Evolutionary conservation across 202 grass and related monocot species (phyloP), one percentile per base, ranked within the genome.

Genomic region (Elaeis oleifera): DNA sequence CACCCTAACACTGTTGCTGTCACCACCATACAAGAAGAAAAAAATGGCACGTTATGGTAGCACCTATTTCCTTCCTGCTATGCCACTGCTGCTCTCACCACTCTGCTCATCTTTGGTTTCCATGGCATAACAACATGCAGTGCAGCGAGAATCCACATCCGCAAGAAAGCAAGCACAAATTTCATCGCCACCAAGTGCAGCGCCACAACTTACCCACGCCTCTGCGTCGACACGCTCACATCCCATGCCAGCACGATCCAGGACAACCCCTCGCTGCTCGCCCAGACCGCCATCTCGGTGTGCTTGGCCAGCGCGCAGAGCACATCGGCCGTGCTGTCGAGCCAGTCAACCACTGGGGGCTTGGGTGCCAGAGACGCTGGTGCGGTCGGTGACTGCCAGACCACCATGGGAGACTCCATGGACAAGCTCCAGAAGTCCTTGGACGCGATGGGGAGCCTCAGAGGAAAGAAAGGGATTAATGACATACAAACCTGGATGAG

Each of bases 401-500:
- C 32, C 7, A 57, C 50, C 24, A 72, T 82, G 50, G 73, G 18
- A 20, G 73, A 76, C 51, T 77, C 67, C 3, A 55, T 72, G 26
- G 50, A 44, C 17, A 55, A 66, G 18, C 21, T 82, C 23, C 32
- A 71, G 54, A 53, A 67, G 16, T 58, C 68, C 2, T 19, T 81
- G 9, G 44, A 67, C 48, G 53, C 27, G 1, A 81, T 81, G 72
- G 59, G 52, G 22, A 44, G 11, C 36, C 14, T 8, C 0, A 54
- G 50, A 22, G 23, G 24, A 27, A 4, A 15, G 13, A 71, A 71
- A 24, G 69, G 61, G 39, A 15, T 82, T 29, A 55, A 73, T 9
- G 58, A 72, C 48, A 50, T 77, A 14, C 60, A 82, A 29, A 82
- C 79, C 5, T 77, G 79, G 79, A 67, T 82, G 20, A 82, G 79